A percentile compares a stretch with the other conserved stretches of the same genome.
These are phyloP conservation scores for Chrysanthemum seticuspe DNA, from an alignment of 129 eudicot genomes.

Conservation along the genomic window DNA sequence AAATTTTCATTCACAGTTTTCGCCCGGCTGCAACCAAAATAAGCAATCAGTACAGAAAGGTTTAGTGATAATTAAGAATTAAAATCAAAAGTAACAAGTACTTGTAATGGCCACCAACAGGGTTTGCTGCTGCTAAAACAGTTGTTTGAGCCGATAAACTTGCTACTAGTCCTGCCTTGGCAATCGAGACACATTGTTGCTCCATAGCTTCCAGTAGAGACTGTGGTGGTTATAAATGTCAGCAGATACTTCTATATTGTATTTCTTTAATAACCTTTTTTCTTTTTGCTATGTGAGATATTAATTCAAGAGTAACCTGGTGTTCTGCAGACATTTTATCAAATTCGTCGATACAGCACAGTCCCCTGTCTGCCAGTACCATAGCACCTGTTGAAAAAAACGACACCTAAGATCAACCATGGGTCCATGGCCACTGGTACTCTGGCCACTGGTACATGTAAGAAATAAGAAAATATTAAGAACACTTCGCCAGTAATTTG, in stretches of 20 bases:
- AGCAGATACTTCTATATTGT: conserved; percentile 9
- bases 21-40: conserved; percentile 73
- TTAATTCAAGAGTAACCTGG: conserved; percentile 52
- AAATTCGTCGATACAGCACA: conserved; percentile 94
- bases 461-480: too few relatives aligned
- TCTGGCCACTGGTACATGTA: too few relatives aligned
- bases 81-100: conserved; percentile 22
- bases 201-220: conserved; percentile 98
- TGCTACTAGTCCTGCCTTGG: conserved; percentile 98
- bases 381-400: conserved; percentile 71
- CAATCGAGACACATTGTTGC: conserved; percentile 98
- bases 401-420: background rate
- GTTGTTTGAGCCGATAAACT: conserved; percentile 98
- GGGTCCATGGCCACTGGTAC: too few relatives aligned
- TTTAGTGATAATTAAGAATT: conserved; percentile 6
- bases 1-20: conserved; percentile 97
- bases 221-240: conserved; percentile 36
- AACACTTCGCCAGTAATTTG: too few relatives aligned
- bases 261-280: background rate
- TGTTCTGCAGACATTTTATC: conserved; percentile 98
- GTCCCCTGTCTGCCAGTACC: conserved; percentile 98
- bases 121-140: conserved; percentile 98
- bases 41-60: background rate
- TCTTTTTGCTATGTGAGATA: conserved; percentile 9
- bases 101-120: conserved; percentile 99